Conservation (phyloP, 1,139 yeast species). For the Pneumocystis canis region DNA sequence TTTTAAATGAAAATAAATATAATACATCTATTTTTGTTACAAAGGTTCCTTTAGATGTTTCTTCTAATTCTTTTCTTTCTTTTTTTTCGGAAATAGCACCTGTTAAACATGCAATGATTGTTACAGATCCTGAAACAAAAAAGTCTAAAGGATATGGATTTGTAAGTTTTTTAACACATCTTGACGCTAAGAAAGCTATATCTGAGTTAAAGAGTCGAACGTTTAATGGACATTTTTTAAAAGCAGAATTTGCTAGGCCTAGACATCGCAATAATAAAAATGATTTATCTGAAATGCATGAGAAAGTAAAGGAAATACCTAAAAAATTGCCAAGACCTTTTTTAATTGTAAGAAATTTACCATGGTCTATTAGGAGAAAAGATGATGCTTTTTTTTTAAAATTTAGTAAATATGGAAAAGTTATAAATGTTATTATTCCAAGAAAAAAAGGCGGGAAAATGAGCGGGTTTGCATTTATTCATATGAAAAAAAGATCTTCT, state of each 20-base stretch:
- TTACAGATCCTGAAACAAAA: slow-evolving; percentile 55
- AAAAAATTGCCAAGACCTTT: slow-evolving; percentile 58
- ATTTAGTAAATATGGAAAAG: slow-evolving; percentile 71
- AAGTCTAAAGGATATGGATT: slow-evolving; percentile 87
- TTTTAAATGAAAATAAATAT: neutral
- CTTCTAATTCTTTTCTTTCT: slow-evolving; percentile 48
- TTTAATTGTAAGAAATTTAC: slow-evolving; percentile 76
- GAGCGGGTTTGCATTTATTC: slow-evolving; percentile 90
- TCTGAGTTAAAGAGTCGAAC: slow-evolving; percentile 50
- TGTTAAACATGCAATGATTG: slow-evolving; percentile 87
- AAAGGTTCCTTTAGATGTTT: slow-evolving; percentile 64
- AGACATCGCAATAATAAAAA: slow-evolving; percentile 53
- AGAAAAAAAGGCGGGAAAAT: slow-evolving; percentile 74
- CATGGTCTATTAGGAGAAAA: slow-evolving; percentile 83
- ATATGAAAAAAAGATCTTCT: slow-evolving; percentile 65
- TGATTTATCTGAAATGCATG: slow-evolving; percentile 17
- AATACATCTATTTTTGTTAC: slow-evolving; percentile 52
- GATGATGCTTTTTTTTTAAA: slow-evolving; percentile 26
- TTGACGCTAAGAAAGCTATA: slow-evolving; percentile 68
- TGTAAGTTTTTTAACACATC: slow-evolving; percentile 74
- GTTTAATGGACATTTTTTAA: slow-evolving; percentile 49
- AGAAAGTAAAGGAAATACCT: slow-evolving; percentile 15
- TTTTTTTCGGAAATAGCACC: slow-evolving; percentile 87
- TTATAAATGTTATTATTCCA: slow-evolving; percentile 80
- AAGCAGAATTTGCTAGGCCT: slow-evolving; percentile 81